These are phyloP conservation scores for Ceratocystis cubensis DNA, from an alignment of 2,329 filamentous ascomycete species.

Conservation along the genomic window DNA sequence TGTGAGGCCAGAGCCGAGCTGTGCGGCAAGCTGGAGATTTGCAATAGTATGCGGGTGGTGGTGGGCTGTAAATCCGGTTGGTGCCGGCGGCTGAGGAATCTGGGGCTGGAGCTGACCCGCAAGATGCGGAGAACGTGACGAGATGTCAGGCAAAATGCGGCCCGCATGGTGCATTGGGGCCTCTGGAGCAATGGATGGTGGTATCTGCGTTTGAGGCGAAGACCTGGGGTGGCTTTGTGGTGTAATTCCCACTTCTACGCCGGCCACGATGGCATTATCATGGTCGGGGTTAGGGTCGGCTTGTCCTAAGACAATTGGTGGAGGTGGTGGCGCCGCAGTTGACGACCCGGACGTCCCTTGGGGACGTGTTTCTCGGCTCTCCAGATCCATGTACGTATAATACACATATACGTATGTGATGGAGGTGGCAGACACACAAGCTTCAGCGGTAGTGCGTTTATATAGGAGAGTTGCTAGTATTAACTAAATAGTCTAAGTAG, in stretches of 20 bases:
- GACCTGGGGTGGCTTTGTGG: not conserved
- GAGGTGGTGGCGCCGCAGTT: not conserved
- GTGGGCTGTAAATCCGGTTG: not conserved
- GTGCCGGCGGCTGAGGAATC: not conserved
- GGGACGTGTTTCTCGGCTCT: not conserved
- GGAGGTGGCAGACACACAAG: too few relatives aligned
- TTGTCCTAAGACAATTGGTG: not conserved
- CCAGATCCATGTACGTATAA: not conserved
- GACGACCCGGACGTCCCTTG: not conserved
- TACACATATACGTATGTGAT: too few relatives aligned
- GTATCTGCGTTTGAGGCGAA: not conserved
- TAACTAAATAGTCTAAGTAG: too few relatives aligned
- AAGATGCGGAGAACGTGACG: conserved; percentile 31
- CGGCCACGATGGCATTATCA: not conserved
- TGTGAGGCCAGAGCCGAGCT: not conserved
- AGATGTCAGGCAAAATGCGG: not conserved
- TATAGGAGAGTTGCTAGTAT: too few relatives aligned
- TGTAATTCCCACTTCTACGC: not conserved
- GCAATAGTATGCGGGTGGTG: not conserved
- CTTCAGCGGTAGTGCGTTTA: too few relatives aligned
- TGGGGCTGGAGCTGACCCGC: conserved; percentile 32
- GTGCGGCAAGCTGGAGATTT: not conserved
- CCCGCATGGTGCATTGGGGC: conserved; percentile 36
- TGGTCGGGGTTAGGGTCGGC: not conserved
- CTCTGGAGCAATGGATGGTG: conserved; percentile 27